phyloP scores from a whole-genome alignment of 2,329 filamentous ascomycete genomes.

The Aspergillus calidoustus region DNA sequence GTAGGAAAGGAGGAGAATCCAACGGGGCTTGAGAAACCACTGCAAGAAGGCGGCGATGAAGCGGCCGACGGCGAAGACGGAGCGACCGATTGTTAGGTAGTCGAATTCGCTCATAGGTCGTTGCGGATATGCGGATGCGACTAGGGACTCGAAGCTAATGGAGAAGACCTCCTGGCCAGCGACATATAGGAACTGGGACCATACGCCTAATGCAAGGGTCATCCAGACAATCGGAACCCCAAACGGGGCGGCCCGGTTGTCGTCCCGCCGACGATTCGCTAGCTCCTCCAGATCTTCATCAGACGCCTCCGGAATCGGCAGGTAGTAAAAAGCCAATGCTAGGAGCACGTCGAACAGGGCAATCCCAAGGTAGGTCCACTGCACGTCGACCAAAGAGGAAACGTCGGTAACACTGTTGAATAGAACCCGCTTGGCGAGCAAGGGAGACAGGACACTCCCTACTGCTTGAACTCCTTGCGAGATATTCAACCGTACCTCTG shows the following conservation, averaged over 20 bases:
- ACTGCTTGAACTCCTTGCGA: conserved; percentile 66
- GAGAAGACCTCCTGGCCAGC: conserved; percentile 64
- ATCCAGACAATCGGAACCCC: conserved; percentile 59
- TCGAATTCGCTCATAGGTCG: conserved; percentile 42
- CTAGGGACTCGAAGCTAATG: conserved; percentile 52
- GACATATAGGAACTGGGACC: conserved; percentile 64
- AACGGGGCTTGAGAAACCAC: conserved; percentile 61
- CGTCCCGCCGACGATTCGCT: conserved; percentile 55
- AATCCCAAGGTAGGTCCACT: conserved; percentile 69
- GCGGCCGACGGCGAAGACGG: conserved; percentile 61
- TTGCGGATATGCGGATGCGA: conserved; percentile 44
- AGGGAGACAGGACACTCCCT: conserved; percentile 62
- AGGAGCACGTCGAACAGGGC: conserved; percentile 63
- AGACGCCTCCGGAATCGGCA: conserved; percentile 65
- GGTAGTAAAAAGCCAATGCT: conserved; percentile 64
- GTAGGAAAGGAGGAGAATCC: conserved; percentile 60
- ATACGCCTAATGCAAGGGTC: conserved; percentile 58
- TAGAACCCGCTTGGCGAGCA: conserved; percentile 63
- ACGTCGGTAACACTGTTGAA: conserved; percentile 57
- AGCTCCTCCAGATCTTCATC: conserved; percentile 63
- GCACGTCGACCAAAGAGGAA: conserved; percentile 61
- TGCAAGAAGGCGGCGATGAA: conserved; percentile 60
- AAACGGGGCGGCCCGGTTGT: conserved; percentile 51
- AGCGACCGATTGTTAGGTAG: conserved; percentile 60
- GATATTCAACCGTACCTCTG: conserved; percentile 63